These are phyloP conservation scores for Populus tremula DNA, from an alignment of 345 rosid genomes.

Conservation along the genomic window DNA sequence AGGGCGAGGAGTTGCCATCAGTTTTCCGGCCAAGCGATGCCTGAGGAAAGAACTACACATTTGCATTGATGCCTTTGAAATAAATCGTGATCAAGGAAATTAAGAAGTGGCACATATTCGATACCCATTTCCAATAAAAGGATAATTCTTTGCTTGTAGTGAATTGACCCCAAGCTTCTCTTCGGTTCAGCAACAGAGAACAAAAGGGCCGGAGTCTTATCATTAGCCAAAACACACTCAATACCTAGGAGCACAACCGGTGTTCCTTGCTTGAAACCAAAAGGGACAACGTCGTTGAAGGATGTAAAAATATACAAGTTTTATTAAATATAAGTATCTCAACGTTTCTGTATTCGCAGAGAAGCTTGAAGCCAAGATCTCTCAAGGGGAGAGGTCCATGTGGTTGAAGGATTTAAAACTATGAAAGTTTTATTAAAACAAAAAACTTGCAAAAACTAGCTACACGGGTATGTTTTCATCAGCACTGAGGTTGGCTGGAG, in stretches of 20 bases:
- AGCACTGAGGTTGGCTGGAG: not conserved
- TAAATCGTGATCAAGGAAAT: not conserved
- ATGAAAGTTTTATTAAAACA: too few relatives aligned
- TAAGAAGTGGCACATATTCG: not conserved
- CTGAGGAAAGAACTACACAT: not conserved
- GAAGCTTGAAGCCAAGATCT: not conserved
- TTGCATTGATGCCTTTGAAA: not conserved
- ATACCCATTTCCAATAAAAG: not conserved
- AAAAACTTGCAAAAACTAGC: not conserved
- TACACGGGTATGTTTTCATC: not conserved
- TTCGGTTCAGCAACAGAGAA: not conserved
- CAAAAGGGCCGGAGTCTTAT: not conserved
- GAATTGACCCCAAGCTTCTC: not conserved
- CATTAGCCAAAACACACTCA: not conserved
- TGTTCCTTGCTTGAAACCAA: not conserved
- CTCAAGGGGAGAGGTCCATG: not conserved
- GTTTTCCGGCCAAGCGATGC: not conserved
- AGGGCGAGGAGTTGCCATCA: not conserved
- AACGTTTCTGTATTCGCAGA: not conserved
- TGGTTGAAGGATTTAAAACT: too few relatives aligned
- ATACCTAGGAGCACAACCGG: not conserved
- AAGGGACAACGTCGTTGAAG: not conserved
- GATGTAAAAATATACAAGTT: not conserved
- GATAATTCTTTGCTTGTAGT: not conserved
- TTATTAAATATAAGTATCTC: not conserved